These are phyloP conservation scores for Buddleja alternifolia DNA, from an alignment of 257 asterid species.

Conservation along the genomic window DNA sequence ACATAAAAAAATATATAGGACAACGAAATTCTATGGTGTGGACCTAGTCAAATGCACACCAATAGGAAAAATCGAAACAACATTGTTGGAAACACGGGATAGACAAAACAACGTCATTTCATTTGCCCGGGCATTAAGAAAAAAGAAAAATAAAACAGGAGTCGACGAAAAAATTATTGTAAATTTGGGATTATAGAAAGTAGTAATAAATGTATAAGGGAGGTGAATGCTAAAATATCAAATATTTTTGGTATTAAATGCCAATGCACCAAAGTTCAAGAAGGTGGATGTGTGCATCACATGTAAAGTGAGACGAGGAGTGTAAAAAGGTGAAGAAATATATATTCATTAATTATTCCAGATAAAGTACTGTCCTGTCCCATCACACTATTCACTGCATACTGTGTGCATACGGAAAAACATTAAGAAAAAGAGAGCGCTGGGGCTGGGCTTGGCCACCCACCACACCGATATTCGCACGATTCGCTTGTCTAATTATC, in stretches of 20 bases:
- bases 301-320: constrained; percentile 21
- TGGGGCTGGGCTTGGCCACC: too few relatives aligned
- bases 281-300: constrained; percentile 27
- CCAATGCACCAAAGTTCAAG: constrained; percentile 13
- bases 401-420: constrained; percentile 21
- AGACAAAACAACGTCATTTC: too few relatives aligned
- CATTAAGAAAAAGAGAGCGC: constrained; percentile 5
- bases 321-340: constrained; percentile 6
- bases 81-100: too few relatives aligned
- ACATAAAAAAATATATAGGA: too few relatives aligned
- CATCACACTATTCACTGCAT: background rate
- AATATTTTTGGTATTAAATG: constrained; percentile 10
- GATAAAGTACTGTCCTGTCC: background rate
- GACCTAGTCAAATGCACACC: too few relatives aligned
- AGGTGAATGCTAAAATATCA: background rate
- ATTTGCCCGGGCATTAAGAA: too few relatives aligned
- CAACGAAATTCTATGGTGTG: too few relatives aligned
- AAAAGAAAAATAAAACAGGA: too few relatives aligned
- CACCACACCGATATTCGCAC: constrained; percentile 12
- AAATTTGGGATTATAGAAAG: too few relatives aligned
- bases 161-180: too few relatives aligned
- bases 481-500: constrained; percentile 33
- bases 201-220: too few relatives aligned
- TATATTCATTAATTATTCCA: constrained; percentile 14
- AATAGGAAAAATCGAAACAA: too few relatives aligned